Base-by-base conservation (phyloP, 2,329 filamentous ascomycete species). In the Colletotrichum musicola region DNA sequence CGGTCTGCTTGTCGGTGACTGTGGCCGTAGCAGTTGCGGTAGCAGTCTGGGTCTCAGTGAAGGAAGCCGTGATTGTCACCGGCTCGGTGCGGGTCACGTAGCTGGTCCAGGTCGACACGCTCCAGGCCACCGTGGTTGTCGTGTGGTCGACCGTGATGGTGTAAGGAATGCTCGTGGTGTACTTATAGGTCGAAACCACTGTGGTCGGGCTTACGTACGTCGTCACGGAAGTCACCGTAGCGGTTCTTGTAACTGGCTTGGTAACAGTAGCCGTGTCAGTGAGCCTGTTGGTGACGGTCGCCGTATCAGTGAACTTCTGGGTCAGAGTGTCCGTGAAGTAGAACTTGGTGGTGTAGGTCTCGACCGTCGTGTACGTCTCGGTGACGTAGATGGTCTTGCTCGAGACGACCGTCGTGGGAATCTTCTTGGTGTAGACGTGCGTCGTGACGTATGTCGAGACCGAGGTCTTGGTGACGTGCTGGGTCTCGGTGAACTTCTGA, bases 331-430 rank as follows among this genome's bases (percentile, higher is more conserved):
- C 59, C 9, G 69, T 71, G 20, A 67, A 62, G 18, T 60, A 65
- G 54, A 60, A 61, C 38, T 65, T 55, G 18, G 47, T 46, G 2
- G 69, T 71, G 10, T 18, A 64, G 13, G 64, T 64, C 30, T 69
- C 64, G 6, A 67, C 46, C 5, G 51, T 67, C 12, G 68, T 70
- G 55, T 54, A 67, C 4, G 67, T 70, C 18, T 54, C 62, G 3
- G 70, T 71, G 22, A 71, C 25, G 27, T 68, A 70, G 14, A 62
- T 49, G 2, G 69, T 69, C 7, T 27, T 35, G 16, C 59, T 67
- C 3, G 69, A 71, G 13, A 69, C 62, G 22, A 71, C 62, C 3
- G 66, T 69, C 6, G 66, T 70, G 1, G 69, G 68, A 12, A 71
- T 55, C 12, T 63, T 35, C 1, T 54, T 70, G 6, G 62, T 60